phyloP scores from a whole-genome alignment of 139 green algal genomes.

The Picochlorum sp. region DNA sequence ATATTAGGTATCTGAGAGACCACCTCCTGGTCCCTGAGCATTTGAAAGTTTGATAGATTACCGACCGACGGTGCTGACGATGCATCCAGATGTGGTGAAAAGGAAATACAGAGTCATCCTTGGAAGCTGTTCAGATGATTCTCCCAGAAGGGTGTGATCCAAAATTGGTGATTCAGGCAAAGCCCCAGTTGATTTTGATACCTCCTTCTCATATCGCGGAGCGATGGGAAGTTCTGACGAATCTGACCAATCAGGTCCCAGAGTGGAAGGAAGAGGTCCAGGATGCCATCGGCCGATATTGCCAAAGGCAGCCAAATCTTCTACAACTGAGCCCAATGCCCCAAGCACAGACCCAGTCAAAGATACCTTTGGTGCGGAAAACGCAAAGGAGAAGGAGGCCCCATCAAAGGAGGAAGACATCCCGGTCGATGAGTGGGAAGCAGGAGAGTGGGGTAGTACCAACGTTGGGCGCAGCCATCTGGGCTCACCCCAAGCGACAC shows the following conservation, averaged over 20 bases:
- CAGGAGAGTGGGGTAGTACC: not conserved
- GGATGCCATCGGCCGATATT: not conserved
- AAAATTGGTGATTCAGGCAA: constrained; percentile 5
- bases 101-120: constrained; percentile 1
- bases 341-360: not conserved
- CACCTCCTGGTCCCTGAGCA: constrained; percentile 4
- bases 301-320: not conserved
- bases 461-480: constrained; percentile 1
- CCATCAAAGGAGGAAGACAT: not conserved
- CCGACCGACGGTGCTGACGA: not conserved
- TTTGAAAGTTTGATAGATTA: constrained; percentile 2
- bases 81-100: constrained; percentile 4
- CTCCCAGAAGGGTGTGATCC: constrained; percentile 6
- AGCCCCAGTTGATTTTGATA: constrained; percentile 9
- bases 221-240: constrained; percentile 1
- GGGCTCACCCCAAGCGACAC: not conserved
- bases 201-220: not conserved
- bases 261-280: constrained; percentile 9
- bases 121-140: constrained; percentile 3
- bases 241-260: not conserved
- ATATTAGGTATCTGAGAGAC: constrained; percentile 4
- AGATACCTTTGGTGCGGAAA: not conserved
- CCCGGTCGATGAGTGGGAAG: not conserved
- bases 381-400: not conserved
- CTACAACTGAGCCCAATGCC: not conserved